A percentile compares a stretch with the other conserved stretches of the same genome.
Evolutionary conservation across 352 stramenopile genomes (phyloP).

Genomic region (Globisporangium nunn): DNA sequence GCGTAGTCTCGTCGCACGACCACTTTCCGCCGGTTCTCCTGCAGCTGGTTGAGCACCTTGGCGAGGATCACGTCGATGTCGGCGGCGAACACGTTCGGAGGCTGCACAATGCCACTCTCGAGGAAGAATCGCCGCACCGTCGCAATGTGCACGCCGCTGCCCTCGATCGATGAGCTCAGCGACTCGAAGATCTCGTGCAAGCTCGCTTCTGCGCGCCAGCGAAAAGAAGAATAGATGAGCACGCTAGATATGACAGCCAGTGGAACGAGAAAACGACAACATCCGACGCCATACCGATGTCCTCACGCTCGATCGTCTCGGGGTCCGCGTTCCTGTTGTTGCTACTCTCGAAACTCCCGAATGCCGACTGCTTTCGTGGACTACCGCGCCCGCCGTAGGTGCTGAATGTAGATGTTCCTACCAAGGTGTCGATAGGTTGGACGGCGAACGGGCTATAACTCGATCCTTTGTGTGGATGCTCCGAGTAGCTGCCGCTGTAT

Average conservation of each 20-base stretch:
- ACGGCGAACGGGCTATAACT: constrained; percentile 10
- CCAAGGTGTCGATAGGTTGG: constrained; percentile 12
- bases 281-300: constrained; percentile 15
- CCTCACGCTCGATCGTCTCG: constrained; percentile 12
- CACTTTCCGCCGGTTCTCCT: constrained; percentile 42
- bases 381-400: constrained; percentile 8
- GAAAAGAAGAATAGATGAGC: constrained; percentile 1
- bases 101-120: constrained; percentile 51
- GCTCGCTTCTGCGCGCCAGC: constrained; percentile 18
- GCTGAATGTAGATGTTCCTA: constrained; percentile 11
- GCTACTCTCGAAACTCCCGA: constrained; percentile 9
- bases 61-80: constrained; percentile 70
- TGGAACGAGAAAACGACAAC: background rate
- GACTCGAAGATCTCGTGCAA: constrained; percentile 36
- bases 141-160: constrained; percentile 51
- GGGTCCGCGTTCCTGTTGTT: background rate
- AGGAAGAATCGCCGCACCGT: constrained; percentile 59
- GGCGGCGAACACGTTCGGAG: constrained; percentile 31
- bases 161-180: constrained; percentile 39
- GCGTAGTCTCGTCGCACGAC: constrained; percentile 52
- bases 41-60: constrained; percentile 44
- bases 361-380: constrained; percentile 3
- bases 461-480: constrained; percentile 10
- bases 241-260: background rate
- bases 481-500: constrained; percentile 1